phyloP scores from a whole-genome alignment of 2,329 filamentous ascomycete species.

The Ophiocordyceps sinensis region DNA sequence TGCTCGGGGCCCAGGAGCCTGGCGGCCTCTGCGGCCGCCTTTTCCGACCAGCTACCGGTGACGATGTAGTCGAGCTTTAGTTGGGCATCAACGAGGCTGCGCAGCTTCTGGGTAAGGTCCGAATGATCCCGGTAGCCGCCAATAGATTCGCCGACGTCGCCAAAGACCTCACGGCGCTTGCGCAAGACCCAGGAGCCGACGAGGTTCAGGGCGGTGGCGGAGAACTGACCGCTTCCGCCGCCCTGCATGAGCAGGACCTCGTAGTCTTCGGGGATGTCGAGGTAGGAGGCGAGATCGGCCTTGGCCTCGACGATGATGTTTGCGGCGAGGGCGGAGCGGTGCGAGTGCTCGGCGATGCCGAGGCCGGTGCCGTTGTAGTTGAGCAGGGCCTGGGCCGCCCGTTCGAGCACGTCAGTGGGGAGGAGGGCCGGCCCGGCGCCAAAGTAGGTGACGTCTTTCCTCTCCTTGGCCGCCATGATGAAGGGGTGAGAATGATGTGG shows the following conservation, averaged over 20 bases:
- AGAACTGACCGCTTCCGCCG: conserved; percentile 77
- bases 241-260: conserved; percentile 81
- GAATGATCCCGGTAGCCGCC: conserved; percentile 31
- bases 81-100: conserved; percentile 51
- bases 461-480: conserved; percentile 1
- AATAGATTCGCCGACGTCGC: conserved; percentile 36
- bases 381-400: conserved; percentile 60
- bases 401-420: conserved; percentile 67
- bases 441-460: conserved; percentile 71
- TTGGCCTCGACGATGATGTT: conserved; percentile 71
- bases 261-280: conserved; percentile 76
- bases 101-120: conserved; percentile 40
- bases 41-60: conserved; percentile 78
- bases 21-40: conserved; percentile 72
- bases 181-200: conserved; percentile 69
- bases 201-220: conserved; percentile 70
- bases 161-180: conserved; percentile 43
- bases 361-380: conserved; percentile 73
- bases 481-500: not conserved
- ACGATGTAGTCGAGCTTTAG: conserved; percentile 81
- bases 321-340: conserved; percentile 66
- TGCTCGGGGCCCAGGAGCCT: conserved; percentile 63
- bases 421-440: conserved; percentile 82
- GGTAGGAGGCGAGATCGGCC: conserved; percentile 53
- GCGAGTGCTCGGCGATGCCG: conserved; percentile 79